Percentiles rank a stretch among this genome's conserved stretches.
Evolutionary conservation across 768 basidiomycete species (phyloP).

Genomic region (Lactarius psammicola): DNA sequence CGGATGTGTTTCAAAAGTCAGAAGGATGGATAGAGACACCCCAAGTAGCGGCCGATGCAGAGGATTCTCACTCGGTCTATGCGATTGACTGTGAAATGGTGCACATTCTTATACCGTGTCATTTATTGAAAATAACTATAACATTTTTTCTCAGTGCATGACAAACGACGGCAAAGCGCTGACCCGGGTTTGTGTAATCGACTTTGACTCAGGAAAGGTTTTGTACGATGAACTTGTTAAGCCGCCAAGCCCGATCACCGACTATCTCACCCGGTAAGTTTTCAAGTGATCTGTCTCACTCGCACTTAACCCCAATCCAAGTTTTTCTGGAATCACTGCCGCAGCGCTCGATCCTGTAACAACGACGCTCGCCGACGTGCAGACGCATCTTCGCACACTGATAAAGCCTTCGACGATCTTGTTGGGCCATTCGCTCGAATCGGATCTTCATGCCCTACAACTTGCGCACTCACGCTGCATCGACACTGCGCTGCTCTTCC

Average conservation of each 20-base stretch:
- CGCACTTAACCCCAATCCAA: too few species aligned
- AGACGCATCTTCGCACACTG: slow-evolving; percentile 61
- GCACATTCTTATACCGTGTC: slow-evolving; percentile 5
- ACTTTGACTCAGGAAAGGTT: slow-evolving; percentile 66
- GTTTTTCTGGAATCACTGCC: slow-evolving; percentile 89
- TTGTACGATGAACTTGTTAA: slow-evolving; percentile 90
- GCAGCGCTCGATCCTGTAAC: slow-evolving; percentile 65
- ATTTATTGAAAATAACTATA: not conserved
- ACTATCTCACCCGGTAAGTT: too few species aligned
- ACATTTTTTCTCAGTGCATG: slow-evolving; percentile 55
- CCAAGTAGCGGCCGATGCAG: too few species aligned
- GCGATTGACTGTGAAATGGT: too few species aligned
- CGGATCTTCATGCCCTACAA: slow-evolving; percentile 85
- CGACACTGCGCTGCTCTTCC: too few species aligned
- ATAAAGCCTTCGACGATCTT: slow-evolving; percentile 73
- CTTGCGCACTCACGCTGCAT: too few species aligned
- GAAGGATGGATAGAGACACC: too few species aligned
- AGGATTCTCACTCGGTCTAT: too few species aligned
- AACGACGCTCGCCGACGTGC: slow-evolving; percentile 77
- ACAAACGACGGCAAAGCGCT: slow-evolving; percentile 90
- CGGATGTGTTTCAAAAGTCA: slow-evolving; percentile 63
- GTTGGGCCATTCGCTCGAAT: slow-evolving; percentile 93
- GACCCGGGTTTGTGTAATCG: slow-evolving; percentile 80
- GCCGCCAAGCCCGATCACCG: too few species aligned
- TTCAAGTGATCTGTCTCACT: too few species aligned